These are phyloP conservation scores for Austroboletus eburneus DNA, from an alignment of 768 basidiomycete species.

Conservation along the genomic window DNA sequence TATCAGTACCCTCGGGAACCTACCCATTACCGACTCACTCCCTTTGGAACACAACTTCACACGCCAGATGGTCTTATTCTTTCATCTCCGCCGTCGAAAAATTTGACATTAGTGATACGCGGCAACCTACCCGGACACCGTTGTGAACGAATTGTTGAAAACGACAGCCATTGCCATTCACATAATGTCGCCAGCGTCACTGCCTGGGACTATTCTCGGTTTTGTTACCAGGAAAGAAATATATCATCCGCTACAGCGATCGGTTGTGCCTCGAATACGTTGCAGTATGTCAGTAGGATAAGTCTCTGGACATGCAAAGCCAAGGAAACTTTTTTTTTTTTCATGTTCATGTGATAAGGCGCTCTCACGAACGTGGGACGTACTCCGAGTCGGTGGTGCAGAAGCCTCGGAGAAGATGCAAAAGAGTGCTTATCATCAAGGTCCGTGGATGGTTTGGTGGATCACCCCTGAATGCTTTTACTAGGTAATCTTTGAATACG, in stretches of 20 bases:
- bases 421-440: conserved; percentile 75
- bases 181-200: conserved; percentile 37
- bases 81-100: conserved; percentile 14
- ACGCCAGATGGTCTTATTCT: conserved; percentile 1
- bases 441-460: conserved; percentile 87
- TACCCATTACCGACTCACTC: conserved; percentile 13
- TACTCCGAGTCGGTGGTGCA: conserved; percentile 47
- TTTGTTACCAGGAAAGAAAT: conserved; percentile 86
- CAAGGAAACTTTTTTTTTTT: conserved; percentile 16
- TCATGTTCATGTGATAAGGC: conserved; percentile 60
- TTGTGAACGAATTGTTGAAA: conserved; percentile 29
- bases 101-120: conserved; percentile 16
- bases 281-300: conserved; percentile 59
- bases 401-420: conserved; percentile 42
- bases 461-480: conserved; percentile 18
- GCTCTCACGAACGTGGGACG: conserved; percentile 67
- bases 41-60: conserved; percentile 1
- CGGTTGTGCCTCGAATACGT: conserved; percentile 47
- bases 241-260: conserved; percentile 73
- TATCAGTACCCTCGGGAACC: conserved; percentile 12
- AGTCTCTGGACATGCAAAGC: conserved; percentile 29
- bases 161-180: conserved; percentile 39
- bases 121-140: conserved; percentile 31
- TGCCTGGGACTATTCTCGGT: conserved; percentile 68
- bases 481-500: conserved; percentile 39